A percentile compares a stretch with the other conserved stretches of the same genome.
Conservation (phyloP, 192 early-diverging fungal genomes). For the Coemansia sp. region DNA sequence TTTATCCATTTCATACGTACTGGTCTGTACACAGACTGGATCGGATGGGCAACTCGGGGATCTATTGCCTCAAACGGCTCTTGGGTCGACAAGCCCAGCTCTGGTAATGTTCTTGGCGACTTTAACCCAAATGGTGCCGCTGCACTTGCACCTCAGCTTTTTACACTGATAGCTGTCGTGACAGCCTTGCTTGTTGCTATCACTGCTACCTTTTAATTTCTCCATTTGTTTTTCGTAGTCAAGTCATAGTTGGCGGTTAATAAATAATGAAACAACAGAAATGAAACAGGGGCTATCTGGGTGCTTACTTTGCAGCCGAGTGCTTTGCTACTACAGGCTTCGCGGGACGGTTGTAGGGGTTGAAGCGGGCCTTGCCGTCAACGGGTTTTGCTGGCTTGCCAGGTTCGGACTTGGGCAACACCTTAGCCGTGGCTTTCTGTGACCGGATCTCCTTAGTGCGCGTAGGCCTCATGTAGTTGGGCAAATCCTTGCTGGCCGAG, state of each 20-base stretch:
- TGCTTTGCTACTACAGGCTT: constrained; percentile 19
- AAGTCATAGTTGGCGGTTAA: too few species aligned
- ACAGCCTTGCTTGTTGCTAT: constrained; percentile 9
- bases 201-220: not conserved
- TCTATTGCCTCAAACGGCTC: constrained; percentile 46
- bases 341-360: constrained; percentile 30
- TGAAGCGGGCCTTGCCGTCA: constrained; percentile 24
- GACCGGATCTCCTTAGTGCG: constrained; percentile 40
- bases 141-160: not conserved
- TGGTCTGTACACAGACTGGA: constrained; percentile 53
- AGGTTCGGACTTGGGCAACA: not conserved
- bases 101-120: constrained; percentile 29
- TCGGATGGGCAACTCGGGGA: constrained; percentile 43
- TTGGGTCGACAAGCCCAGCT: constrained; percentile 34
- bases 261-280: not conserved
- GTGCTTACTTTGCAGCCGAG: constrained; percentile 19
- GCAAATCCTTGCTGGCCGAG: constrained; percentile 14
- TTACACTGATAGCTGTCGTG: not conserved
- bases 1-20: constrained; percentile 52
- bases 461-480: constrained; percentile 47
- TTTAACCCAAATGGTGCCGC: constrained; percentile 17
- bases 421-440: constrained; percentile 11
- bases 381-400: not conserved
- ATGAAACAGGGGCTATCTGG: too few species aligned
- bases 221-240: not conserved